Conservation (phyloP, 345 rosid species). For the Brassica incana region DNA sequence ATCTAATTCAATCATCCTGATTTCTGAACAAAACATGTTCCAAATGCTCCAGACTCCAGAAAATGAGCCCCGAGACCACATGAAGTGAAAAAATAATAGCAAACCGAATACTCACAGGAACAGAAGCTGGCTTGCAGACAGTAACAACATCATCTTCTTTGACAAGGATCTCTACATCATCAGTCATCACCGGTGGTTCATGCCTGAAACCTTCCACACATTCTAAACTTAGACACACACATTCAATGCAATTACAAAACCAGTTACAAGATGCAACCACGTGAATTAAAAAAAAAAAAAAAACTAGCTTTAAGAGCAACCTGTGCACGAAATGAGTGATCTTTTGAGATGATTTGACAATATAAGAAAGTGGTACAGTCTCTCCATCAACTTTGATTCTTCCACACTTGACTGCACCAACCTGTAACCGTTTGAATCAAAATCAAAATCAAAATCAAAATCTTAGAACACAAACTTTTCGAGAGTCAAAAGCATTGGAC, state of each 20-base stretch:
- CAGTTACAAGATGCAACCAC: background rate
- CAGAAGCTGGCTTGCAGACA: constrained; percentile 79
- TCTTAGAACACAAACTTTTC: background rate
- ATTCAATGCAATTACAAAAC: background rate
- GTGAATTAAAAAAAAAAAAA: background rate
- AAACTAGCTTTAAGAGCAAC: constrained; percentile 29
- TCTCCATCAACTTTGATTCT: constrained; percentile 86
- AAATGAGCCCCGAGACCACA: too few relatives aligned
- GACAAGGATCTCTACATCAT: constrained; percentile 58
- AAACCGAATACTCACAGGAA: constrained; percentile 67
- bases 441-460: background rate
- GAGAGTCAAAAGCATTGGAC: background rate
- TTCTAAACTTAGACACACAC: constrained; percentile 22
- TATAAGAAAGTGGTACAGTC: constrained; percentile 67
- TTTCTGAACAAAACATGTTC: background rate
- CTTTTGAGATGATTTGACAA: constrained; percentile 75
- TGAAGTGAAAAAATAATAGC: too few relatives aligned
- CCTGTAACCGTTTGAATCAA: constrained; percentile 42
- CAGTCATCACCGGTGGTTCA: constrained; percentile 81
- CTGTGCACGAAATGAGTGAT: constrained; percentile 91
- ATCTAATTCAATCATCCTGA: background rate
- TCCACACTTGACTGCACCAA: constrained; percentile 76
- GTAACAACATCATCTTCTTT: constrained; percentile 76
- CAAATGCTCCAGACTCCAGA: constrained; percentile 35
- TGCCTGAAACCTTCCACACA: constrained; percentile 64